A percentile compares a stretch with the other conserved stretches of the same genome.
These are phyloP conservation scores for Lactarius sanguifluus DNA, from an alignment of 768 basidiomycete genomes.

Conservation along the genomic window DNA sequence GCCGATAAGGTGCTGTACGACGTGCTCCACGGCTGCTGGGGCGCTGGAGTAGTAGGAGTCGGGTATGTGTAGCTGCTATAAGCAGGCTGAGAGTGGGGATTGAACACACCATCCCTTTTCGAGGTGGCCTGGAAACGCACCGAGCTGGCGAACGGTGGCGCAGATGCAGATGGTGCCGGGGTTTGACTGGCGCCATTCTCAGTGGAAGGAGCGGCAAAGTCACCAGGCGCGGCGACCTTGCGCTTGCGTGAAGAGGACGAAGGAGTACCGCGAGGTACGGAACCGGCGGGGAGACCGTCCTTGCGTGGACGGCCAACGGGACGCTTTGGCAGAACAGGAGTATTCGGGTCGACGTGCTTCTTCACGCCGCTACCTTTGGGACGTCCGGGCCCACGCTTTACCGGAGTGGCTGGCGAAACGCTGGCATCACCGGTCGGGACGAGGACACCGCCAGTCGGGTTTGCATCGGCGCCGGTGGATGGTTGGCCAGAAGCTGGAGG, in stretches of 20 bases:
- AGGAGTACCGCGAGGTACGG: slow-evolving; percentile 49
- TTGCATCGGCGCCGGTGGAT: slow-evolving; percentile 6
- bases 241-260: slow-evolving; percentile 27
- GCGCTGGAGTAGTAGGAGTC: slow-evolving; percentile 20
- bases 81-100: slow-evolving; percentile 9
- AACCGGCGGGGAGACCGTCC: slow-evolving; percentile 78
- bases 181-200: slow-evolving; percentile 15
- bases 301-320: slow-evolving; percentile 81
- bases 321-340: slow-evolving; percentile 61
- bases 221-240: slow-evolving; percentile 35
- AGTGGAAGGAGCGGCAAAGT: slow-evolving; percentile 30
- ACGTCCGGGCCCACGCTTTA: slow-evolving; percentile 70
- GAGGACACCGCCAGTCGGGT: slow-evolving; percentile 1
- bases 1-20: slow-evolving; percentile 29
- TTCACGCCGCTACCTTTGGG: slow-evolving; percentile 84
- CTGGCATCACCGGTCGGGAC: slow-evolving; percentile 5
- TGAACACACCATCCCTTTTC: slow-evolving; percentile 11
- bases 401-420: slow-evolving; percentile 33
- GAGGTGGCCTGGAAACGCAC: slow-evolving; percentile 14
- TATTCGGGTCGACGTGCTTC: slow-evolving; percentile 37
- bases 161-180: slow-evolving; percentile 16
- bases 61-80: slow-evolving; percentile 25
- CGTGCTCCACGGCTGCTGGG: slow-evolving; percentile 24
- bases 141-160: slow-evolving; percentile 23
- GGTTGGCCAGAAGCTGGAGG: slow-evolving; percentile 17